Conservation (phyloP, 192 early-diverging fungal genomes). For the Backusella luteola region DNA sequence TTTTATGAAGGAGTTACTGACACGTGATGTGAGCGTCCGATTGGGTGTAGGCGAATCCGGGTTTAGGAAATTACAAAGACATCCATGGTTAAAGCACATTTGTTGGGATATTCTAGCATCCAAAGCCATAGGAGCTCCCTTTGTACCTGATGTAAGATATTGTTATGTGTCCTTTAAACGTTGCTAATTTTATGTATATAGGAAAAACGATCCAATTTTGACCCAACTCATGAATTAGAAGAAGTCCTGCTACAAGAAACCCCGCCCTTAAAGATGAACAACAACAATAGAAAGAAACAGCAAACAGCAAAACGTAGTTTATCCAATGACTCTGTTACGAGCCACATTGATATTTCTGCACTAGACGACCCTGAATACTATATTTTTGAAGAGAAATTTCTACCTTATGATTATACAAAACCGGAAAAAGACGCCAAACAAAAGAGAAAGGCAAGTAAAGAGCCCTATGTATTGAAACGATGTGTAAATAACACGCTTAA, state of each 20-base stretch:
- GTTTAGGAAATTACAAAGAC: slow-evolving; percentile 61
- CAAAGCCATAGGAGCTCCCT: slow-evolving; percentile 73
- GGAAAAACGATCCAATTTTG: slow-evolving; percentile 90
- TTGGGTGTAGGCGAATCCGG: slow-evolving; percentile 82
- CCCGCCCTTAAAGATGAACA: slow-evolving; percentile 78
- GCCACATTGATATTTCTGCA: slow-evolving; percentile 16
- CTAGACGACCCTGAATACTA: slow-evolving; percentile 53
- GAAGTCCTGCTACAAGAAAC: slow-evolving; percentile 97
- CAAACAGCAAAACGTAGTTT: slow-evolving; percentile 27
- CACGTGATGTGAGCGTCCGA: slow-evolving; percentile 61
- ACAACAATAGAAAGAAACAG: slow-evolving; percentile 41
- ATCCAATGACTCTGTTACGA: slow-evolving; percentile 32
- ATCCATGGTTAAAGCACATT: slow-evolving; percentile 78
- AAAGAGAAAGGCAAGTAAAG: neutral
- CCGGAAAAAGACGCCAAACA: slow-evolving; percentile 7
- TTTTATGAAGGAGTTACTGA: slow-evolving; percentile 42
- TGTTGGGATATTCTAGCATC: slow-evolving; percentile 76
- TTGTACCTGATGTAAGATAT: slow-evolving; percentile 75
- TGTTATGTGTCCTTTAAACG: too few species aligned
- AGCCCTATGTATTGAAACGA: neutral
- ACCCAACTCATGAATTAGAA: slow-evolving; percentile 94
- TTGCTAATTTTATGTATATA: slow-evolving; percentile 21
- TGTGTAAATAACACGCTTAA: neutral
- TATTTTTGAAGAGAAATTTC: slow-evolving; percentile 79
- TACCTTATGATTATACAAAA: slow-evolving; percentile 76